A percentile compares a stretch with the other conserved stretches of the same genome.
Evolutionary conservation across 441 rosid genomes (phyloP).

Genomic region (Populus hybrid): DNA sequence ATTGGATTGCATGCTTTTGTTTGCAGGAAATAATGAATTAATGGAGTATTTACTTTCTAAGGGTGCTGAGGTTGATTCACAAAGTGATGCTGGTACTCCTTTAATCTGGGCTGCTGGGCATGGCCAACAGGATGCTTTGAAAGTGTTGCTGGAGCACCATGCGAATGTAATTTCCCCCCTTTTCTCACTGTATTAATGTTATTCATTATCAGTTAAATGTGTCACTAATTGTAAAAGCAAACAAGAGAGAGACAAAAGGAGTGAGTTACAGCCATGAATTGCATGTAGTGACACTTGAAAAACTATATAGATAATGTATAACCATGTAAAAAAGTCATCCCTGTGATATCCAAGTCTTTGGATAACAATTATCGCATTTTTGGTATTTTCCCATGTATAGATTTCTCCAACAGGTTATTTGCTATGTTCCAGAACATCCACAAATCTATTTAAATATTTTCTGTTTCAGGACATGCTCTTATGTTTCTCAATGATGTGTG

Average conservation of each 20-base stretch:
- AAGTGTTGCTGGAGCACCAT: constrained; percentile 68
- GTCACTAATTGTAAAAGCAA: background rate
- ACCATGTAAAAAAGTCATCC: too few species aligned
- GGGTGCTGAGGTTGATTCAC: constrained; percentile 67
- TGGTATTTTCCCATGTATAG: background rate
- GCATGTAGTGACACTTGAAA: background rate
- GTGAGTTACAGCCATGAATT: background rate
- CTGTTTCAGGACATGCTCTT: background rate
- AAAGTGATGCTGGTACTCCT: constrained; percentile 90
- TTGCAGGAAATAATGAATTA: constrained; percentile 73
- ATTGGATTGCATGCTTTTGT: constrained; percentile 10
- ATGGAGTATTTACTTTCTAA: constrained; percentile 55
- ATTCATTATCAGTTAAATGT: background rate
- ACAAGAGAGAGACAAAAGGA: background rate
- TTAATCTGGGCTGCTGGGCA: constrained; percentile 97
- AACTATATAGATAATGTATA: too few species aligned
- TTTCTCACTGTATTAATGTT: background rate
- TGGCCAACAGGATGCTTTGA: constrained; percentile 64
- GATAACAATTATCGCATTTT: too few species aligned
- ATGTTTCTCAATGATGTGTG: background rate
- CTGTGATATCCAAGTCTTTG: too few species aligned
- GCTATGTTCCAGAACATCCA: too few species aligned
- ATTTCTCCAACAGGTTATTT: background rate
- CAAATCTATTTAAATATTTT: too few species aligned
- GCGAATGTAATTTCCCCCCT: constrained; percentile 50